These are phyloP conservation scores for Malus domestica DNA, from an alignment of 306 rosid genomes.

Conservation along the genomic window DNA sequence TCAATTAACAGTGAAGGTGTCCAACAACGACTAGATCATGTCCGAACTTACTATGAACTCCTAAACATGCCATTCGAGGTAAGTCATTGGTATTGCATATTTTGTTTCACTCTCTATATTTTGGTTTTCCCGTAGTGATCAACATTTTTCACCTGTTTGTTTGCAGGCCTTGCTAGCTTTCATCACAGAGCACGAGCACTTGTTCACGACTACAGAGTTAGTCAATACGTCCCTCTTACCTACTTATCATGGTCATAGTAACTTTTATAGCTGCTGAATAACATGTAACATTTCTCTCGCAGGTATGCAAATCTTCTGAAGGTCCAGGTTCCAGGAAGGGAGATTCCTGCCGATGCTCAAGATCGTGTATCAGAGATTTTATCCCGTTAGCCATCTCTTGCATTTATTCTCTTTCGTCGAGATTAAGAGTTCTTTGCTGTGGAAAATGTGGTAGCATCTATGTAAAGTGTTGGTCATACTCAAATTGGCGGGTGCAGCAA, in stretches of 20 bases:
- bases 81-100: conserved; percentile 24
- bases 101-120: not conserved
- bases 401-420: conserved; percentile 4
- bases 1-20: conserved; percentile 75
- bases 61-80: conserved; percentile 99
- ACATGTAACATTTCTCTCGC: conserved; percentile 25
- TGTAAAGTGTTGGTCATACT: conserved; percentile 6
- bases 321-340: conserved; percentile 92
- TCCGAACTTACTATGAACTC: conserved; percentile 90
- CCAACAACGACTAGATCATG: conserved; percentile 84
- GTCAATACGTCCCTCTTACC: conserved; percentile 26
- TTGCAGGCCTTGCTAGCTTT: conserved; percentile 93
- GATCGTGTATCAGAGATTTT: conserved; percentile 63
- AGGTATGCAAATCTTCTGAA: conserved; percentile 82
- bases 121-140: conserved; percentile 17
- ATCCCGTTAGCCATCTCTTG: conserved; percentile 34
- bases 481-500: conserved; percentile 22
- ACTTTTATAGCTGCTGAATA: conserved; percentile 4
- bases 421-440: conserved; percentile 8
- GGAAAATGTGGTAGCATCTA: conserved; percentile 13
- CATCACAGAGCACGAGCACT: conserved; percentile 74
- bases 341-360: conserved; percentile 72
- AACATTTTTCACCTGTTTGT: conserved; percentile 17
- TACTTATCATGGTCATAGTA: not conserved
- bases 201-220: conserved; percentile 73